Evolutionary conservation across 176 grass and related monocot genomes (phyloP), one percentile per base, ranked within the genome.

Genomic region (Oryza coarctata): DNA sequence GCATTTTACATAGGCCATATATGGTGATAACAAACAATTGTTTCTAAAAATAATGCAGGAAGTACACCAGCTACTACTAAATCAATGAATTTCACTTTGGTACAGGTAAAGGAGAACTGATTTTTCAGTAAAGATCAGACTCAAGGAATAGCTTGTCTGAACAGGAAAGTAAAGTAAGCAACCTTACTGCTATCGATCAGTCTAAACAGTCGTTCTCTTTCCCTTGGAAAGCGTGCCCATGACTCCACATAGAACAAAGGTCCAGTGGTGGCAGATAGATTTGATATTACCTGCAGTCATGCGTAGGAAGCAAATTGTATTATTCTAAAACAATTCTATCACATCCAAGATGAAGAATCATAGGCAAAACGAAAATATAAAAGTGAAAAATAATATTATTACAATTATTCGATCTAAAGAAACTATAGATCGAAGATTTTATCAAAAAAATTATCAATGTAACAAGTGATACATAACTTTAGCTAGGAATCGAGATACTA

Each of bases 111-210:
- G 17, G 6, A 60, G 62, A 8, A 36, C 25, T 65, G 29, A 64
- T 57, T 58, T 68, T 34, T 64, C 70, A 3, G 6, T 26, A 76
- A 63, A 6, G 22, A 20, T 68, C 18, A 76, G 35, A 32, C 23
- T 27, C 18, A 11, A 63, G 38, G 8, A 66, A 65, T 68, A 75
- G 18, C 26, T 50, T 80, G 25, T 43, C 29, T 60, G 55, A 6
- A 5, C 11, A 58, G 25, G 57, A 28, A 84, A 68, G 73, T 71
- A 85, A 88, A 44, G 36, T 71, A 64, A 87, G 57, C 31, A 83
- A 93, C 95, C 92, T 98, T 95, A 80, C 92, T 95, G 41, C 79
- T 88, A 86, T 91, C 79, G 67, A 98, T 95, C 85, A 98, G 66
- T 88, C 84, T 89, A 79, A 94, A 95, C 13, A 98, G 58, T 10